These are phyloP conservation scores for Smithsoniella earleae DNA, from an alignment of 163 green algal genomes.

Conservation along the genomic window DNA sequence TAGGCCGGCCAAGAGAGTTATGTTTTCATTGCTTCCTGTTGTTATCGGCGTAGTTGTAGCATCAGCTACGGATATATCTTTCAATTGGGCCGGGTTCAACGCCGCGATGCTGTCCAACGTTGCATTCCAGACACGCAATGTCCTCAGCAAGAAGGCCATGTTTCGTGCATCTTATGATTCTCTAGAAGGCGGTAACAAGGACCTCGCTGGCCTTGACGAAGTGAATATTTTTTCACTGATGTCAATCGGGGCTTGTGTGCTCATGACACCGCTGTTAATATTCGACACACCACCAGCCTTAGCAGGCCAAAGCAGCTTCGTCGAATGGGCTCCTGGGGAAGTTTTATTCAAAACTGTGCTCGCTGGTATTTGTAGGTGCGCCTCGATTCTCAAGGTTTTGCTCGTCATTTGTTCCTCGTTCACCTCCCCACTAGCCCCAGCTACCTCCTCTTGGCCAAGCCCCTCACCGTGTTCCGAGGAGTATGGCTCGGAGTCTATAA, in stretches of 20 bases:
- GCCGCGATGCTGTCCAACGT: conserved; percentile 35
- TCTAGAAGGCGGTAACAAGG: conserved; percentile 29
- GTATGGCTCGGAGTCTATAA: too few relatives aligned
- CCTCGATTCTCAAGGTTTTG: background rate
- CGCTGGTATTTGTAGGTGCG: conserved; percentile 38
- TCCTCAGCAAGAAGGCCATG: conserved; percentile 36
- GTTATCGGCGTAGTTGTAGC: conserved; percentile 59
- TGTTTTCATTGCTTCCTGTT: conserved; percentile 54
- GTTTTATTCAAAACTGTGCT: conserved; percentile 36
- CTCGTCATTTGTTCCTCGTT: too few relatives aligned
- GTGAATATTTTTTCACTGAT: conserved; percentile 38
- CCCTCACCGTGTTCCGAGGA: too few relatives aligned
- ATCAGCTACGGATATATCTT: conserved; percentile 47
- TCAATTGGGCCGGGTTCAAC: conserved; percentile 38
- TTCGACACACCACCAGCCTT: conserved; percentile 28
- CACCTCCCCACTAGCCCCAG: too few relatives aligned
- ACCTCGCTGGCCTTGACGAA: conserved; percentile 30
- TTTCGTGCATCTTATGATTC: conserved; percentile 30
- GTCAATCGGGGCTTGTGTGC: conserved; percentile 33
- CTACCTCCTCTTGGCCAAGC: too few relatives aligned
- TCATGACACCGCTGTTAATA: conserved; percentile 29
- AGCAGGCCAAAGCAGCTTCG: background rate
- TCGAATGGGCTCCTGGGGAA: background rate
- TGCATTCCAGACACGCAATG: conserved; percentile 35
- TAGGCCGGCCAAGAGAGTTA: conserved; percentile 22